phyloP scores from a whole-genome alignment of 129 eudicot species.

The Ambrosia artemisiifolia region DNA sequence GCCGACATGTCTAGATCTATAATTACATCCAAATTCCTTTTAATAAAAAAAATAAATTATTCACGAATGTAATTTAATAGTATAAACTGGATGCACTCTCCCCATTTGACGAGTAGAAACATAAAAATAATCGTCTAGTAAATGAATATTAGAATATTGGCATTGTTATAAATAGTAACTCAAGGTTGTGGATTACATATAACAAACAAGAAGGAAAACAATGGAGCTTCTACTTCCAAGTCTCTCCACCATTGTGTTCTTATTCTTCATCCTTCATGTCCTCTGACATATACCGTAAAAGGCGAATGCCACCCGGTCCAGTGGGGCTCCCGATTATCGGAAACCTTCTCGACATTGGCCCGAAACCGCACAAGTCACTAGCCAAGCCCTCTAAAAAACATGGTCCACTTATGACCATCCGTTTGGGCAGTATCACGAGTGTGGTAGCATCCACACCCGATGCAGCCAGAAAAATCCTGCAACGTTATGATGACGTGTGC shows the following conservation, averaged over 20 bases:
- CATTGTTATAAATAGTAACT: no score
- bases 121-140: background rate
- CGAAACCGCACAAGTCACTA: background rate
- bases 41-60: no score
- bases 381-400: background rate
- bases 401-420: background rate
- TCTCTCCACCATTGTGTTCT: no score
- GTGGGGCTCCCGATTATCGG: background rate
- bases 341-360: conserved; percentile 5
- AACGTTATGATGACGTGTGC: background rate
- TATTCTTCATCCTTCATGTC: no score
- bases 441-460: conserved; percentile 2
- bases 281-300: background rate
- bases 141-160: background rate
- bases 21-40: no score
- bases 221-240: no score
- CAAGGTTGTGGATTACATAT: no score
- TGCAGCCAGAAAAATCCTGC: background rate
- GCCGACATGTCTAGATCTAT: no score
- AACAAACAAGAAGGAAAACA: no score
- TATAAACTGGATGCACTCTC: no score
- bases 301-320: background rate
- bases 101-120: no score
- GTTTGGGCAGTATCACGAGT: background rate
- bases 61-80: no score